A percentile compares a stretch with the other conserved stretches of the same genome.
These are phyloP conservation scores for Russula compacta DNA, from an alignment of 768 basidiomycete genomes.

Conservation along the genomic window DNA sequence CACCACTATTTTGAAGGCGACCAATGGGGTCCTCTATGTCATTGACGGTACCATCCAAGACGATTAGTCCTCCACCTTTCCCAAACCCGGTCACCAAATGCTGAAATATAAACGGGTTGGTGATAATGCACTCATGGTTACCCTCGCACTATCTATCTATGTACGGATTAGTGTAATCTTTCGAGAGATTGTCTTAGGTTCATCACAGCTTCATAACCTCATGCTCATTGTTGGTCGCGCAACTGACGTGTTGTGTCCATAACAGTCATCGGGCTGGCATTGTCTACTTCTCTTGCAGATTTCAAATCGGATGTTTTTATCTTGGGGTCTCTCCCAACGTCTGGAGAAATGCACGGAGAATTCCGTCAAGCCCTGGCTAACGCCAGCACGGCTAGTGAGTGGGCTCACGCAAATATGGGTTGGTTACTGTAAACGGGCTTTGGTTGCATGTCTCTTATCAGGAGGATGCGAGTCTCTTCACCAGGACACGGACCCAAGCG, in stretches of 20 bases:
- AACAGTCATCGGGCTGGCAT: not conserved
- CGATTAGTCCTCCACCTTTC: slow-evolving; percentile 18
- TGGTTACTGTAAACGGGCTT: no score
- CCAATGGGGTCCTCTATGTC: slow-evolving; percentile 50
- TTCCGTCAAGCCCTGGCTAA: not conserved
- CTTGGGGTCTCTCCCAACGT: not conserved
- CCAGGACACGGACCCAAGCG: no score
- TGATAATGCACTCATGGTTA: no score
- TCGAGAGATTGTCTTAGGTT: not conserved
- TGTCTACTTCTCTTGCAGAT: not conserved
- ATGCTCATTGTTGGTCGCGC: not conserved
- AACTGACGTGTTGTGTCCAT: not conserved
- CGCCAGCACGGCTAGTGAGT: not conserved
- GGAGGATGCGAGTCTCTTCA: not conserved
- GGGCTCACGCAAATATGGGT: not conserved
- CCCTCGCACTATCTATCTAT: no score
- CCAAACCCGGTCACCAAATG: not conserved
- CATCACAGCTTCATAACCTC: not conserved
- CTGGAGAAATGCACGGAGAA: not conserved
- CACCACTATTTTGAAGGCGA: slow-evolving; percentile 30
- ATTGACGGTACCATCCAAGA: slow-evolving; percentile 43
- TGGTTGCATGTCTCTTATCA: not conserved
- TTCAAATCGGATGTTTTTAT: not conserved
- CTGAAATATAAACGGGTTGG: not conserved
- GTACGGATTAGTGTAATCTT: no score